A percentile compares a stretch with the other conserved stretches of the same genome.
Evolutionary conservation across 192 early-diverging fungal species (phyloP).

Genomic region (Coemansia sp.): DNA sequence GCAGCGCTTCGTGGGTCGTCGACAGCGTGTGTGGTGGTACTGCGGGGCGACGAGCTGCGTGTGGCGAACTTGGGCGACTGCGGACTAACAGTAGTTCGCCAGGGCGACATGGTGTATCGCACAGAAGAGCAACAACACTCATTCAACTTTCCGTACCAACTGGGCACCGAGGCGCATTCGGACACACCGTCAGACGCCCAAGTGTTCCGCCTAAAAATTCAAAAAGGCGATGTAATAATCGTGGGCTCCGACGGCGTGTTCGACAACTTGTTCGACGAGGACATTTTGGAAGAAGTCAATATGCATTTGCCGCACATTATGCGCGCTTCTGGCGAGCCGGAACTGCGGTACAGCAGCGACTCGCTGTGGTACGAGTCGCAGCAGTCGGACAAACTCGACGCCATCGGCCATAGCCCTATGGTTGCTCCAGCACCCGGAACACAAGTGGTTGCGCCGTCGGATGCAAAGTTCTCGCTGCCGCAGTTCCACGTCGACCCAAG

Average conservation of each 20-base stretch:
- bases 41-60: slow-evolving; percentile 89
- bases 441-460: slow-evolving; percentile 7
- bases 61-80: slow-evolving; percentile 96
- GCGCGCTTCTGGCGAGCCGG: slow-evolving; percentile 42
- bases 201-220: slow-evolving; percentile 77
- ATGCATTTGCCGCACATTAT: slow-evolving; percentile 44
- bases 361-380: slow-evolving; percentile 54
- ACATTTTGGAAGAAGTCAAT: slow-evolving; percentile 87
- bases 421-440: slow-evolving; percentile 5
- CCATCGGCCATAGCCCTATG: slow-evolving; percentile 9
- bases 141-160: slow-evolving; percentile 97
- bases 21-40: slow-evolving; percentile 83
- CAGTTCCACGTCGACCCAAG: slow-evolving; percentile 67
- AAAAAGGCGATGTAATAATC: slow-evolving; percentile 90
- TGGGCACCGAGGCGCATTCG: slow-evolving; percentile 77
- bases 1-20: slow-evolving; percentile 82
- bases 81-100: slow-evolving; percentile 83
- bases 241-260: slow-evolving; percentile 93
- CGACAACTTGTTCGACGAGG: slow-evolving; percentile 98
- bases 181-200: slow-evolving; percentile 84
- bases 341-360: slow-evolving; percentile 52
- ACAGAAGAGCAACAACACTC: slow-evolving; percentile 98
- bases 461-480: slow-evolving; percentile 35
- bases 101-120: slow-evolving; percentile 84
- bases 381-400: slow-evolving; percentile 24